phyloP scores from a whole-genome alignment of 192 early-diverging fungal species.

The Coemansia aciculifera region DNA sequence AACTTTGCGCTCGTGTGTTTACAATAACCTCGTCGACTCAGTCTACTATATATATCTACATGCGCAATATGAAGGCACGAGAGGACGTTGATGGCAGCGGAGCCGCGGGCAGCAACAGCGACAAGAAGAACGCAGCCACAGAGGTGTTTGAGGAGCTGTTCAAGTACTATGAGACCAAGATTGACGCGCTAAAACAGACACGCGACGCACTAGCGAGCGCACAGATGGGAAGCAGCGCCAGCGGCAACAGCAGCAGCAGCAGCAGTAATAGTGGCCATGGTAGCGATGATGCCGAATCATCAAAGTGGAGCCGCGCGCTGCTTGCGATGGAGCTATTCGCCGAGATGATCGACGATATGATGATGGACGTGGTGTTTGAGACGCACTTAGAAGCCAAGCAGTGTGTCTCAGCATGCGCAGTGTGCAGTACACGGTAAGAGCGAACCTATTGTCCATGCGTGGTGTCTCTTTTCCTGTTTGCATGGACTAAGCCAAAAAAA shows the following conservation, averaged over 20 bases:
- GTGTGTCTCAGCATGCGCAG: slow-evolving; percentile 62
- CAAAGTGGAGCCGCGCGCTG: slow-evolving; percentile 27
- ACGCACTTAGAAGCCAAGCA: slow-evolving; percentile 68
- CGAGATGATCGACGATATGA: slow-evolving; percentile 72
- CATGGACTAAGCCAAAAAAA: neutral
- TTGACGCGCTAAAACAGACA: slow-evolving; percentile 31
- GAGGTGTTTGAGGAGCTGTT: slow-evolving; percentile 48
- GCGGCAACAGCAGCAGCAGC: slow-evolving; percentile 21
- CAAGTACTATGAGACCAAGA: slow-evolving; percentile 40
- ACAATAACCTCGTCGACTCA: neutral
- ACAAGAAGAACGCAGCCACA: slow-evolving; percentile 5
- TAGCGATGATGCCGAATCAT: slow-evolving; percentile 6
- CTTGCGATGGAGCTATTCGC: slow-evolving; percentile 44
- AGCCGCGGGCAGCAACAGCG: neutral
- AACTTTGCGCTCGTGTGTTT: neutral
- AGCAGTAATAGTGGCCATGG: slow-evolving; percentile 14
- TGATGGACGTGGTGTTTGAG: slow-evolving; percentile 72
- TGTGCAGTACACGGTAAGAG: slow-evolving; percentile 75
- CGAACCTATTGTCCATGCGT: neutral
- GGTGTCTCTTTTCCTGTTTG: neutral
- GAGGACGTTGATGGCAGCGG: slow-evolving; percentile 9
- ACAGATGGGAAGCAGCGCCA: slow-evolving; percentile 23
- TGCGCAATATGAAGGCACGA: slow-evolving; percentile 16
- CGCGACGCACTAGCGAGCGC: slow-evolving; percentile 39
- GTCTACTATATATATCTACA: neutral